Conservation (phyloP, 192 early-diverging fungal species). For the Geosiphon pyriformis region DNA sequence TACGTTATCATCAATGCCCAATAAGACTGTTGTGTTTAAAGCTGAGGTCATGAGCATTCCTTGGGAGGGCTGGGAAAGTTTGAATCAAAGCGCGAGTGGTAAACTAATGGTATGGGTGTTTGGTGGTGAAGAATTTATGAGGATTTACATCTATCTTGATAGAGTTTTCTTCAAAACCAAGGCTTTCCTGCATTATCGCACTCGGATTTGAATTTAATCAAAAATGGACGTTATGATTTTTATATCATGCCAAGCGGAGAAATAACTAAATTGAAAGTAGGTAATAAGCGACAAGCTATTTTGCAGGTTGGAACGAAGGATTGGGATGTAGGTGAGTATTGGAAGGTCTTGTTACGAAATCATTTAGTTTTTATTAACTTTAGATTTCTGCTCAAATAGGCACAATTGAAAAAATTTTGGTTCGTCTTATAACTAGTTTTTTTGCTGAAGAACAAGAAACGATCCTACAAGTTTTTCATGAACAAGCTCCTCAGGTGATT, state of each 20-base stretch:
- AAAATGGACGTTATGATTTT: constrained; percentile 36
- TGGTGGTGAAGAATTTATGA: neutral
- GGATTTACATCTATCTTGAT: constrained; percentile 1
- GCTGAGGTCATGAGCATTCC: neutral
- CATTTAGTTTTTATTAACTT: neutral
- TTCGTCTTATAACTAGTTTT: constrained; percentile 23
- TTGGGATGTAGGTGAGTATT: constrained; percentile 31
- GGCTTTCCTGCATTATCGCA: neutral
- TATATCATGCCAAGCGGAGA: constrained; percentile 27
- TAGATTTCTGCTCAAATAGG: constrained; percentile 11
- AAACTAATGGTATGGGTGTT: neutral
- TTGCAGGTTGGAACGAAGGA: constrained; percentile 25
- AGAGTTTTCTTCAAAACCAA: neutral
- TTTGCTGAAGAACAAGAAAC: constrained; percentile 30
- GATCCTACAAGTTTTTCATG: constrained; percentile 22
- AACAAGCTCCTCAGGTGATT: constrained; percentile 22
- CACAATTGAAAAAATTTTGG: constrained; percentile 26
- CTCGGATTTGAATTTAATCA: neutral
- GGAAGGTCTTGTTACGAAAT: neutral
- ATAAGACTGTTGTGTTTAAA: no score
- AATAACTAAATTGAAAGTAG: constrained; percentile 19
- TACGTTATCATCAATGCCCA: no score
- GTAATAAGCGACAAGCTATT: constrained; percentile 35
- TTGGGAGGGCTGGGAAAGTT: constrained; percentile 3
- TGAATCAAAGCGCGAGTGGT: neutral